These are phyloP conservation scores for Thuidium tamariscinum DNA, from an alignment of 225 moss, liverwort and hornwort genomes.

Conservation along the genomic window DNA sequence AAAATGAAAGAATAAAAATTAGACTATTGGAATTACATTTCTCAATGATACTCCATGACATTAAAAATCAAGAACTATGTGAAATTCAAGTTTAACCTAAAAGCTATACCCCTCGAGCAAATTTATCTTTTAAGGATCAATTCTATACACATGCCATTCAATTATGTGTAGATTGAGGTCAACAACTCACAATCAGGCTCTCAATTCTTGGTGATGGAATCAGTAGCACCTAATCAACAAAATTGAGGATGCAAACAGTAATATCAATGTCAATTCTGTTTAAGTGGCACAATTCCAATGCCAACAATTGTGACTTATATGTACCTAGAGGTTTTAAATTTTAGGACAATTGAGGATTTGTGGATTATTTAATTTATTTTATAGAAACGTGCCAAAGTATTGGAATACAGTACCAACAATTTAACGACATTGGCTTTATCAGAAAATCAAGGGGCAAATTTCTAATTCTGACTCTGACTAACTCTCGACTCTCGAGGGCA, in stretches of 20 bases:
- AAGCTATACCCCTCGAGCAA: accelerated
- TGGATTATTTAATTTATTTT: too few relatives aligned
- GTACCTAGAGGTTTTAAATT: not conserved
- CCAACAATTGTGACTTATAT: too few relatives aligned
- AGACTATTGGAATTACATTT: too few relatives aligned
- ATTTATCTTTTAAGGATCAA: not conserved
- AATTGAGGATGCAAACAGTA: not conserved
- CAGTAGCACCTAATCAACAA: not conserved
- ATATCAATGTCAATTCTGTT: not conserved
- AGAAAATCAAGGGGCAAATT: not conserved
- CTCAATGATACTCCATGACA: not conserved
- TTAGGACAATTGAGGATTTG: too few relatives aligned
- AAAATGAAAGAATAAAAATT: too few relatives aligned
- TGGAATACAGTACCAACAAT: not conserved
- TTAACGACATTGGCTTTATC: too few relatives aligned
- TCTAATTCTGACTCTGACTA: not conserved
- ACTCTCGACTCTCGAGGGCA: not conserved
- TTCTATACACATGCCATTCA: not conserved
- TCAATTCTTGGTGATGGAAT: accelerated
- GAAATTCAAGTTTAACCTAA: not conserved
- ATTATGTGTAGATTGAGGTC: not conserved
- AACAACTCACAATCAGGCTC: too few relatives aligned
- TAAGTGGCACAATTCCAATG: not conserved
- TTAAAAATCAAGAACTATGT: not conserved
- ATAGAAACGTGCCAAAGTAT: not conserved